phyloP scores from a whole-genome alignment of 2,329 filamentous ascomycete genomes.

The Thelonectria rubi region DNA sequence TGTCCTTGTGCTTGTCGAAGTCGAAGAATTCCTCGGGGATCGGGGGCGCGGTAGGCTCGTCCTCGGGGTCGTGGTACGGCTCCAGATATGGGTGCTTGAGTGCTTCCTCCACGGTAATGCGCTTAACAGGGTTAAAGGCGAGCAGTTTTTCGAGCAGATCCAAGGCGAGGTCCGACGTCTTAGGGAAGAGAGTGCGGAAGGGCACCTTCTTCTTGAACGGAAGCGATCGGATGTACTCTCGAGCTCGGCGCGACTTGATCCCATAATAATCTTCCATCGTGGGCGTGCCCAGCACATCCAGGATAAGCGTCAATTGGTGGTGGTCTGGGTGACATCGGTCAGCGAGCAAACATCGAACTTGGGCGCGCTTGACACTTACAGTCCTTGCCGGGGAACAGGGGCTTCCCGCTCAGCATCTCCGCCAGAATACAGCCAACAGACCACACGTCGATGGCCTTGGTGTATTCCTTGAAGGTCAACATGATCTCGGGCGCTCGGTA shows the following conservation, averaged over 20 bases:
- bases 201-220: constrained; percentile 99
- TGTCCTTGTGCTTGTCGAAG: constrained; percentile 99
- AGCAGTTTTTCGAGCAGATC: constrained; percentile 95
- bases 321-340: constrained; percentile 72
- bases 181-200: constrained; percentile 95
- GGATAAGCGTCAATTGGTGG: constrained; percentile 95
- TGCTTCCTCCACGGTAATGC: constrained; percentile 97
- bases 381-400: constrained; percentile 97
- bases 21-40: constrained; percentile 99
- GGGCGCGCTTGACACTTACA: constrained; percentile 66
- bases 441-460: constrained; percentile 99
- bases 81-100: constrained; percentile 98
- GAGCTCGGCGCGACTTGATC: constrained; percentile 96
- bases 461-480: constrained; percentile 99
- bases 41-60: constrained; percentile 94
- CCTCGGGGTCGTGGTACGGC: constrained; percentile 98
- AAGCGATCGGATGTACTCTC: constrained; percentile 97
- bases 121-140: constrained; percentile 98
- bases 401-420: constrained; percentile 99
- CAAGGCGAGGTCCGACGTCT: constrained; percentile 96
- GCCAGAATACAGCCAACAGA: constrained; percentile 97
- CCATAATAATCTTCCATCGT: constrained; percentile 99
- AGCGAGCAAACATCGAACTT: constrained; percentile 4
- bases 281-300: constrained; percentile 95
- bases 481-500: constrained; percentile 99